Base-by-base conservation (phyloP, 441 rosid species). In the Syzygium malaccense region DNA sequence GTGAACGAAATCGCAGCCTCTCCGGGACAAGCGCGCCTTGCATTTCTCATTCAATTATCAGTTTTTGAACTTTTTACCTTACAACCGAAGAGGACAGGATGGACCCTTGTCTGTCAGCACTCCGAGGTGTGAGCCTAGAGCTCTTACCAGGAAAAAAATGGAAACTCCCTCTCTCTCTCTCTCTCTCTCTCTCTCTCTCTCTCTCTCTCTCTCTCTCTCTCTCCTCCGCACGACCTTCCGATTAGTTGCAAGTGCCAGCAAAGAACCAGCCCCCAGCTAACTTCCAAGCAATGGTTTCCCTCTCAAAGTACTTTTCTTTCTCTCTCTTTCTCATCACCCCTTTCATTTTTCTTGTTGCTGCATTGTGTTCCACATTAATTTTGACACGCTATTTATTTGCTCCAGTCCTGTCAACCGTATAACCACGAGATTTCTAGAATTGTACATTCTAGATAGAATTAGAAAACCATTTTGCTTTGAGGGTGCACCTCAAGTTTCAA, bases 401-500 rank as follows among this genome's bases (percentile, higher is more conserved):
- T 33, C 13, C 80, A 37, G 49, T 37, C 37, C 80, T 37, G 49
- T 71, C 48, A 20, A 5, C 80, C 9, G 80, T 12, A 64, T 64
- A 64, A 64, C 71, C 71, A 32, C 71, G 30, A 30, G 71, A 30
- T 15, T 64, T n/a, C 1, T 64, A 30, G 71, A 64, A 7, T 30
- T 30, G 37, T 7, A 30, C 20, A n/a, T 64, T 30, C 49, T 37
- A 30, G 75, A 17, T 30, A 17, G 23, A 30, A 64, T 64, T 8
- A 33, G 37, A 20, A 33, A 19, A 71, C 28, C 85, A 54, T 87
- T 90, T 85, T 79, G 55, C 89, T 86, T 55, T 88, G 88, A 90
- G 91, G 92, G 89, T 79, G 90, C 86, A 71, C 90, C 54, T 66
- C 87, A 57, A 85, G 26, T 87, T 86, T 86, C 86, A 10, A 48